These are phyloP conservation scores for Pleurotus pulmonarius DNA, from an alignment of 768 basidiomycete genomes.

Conservation along the genomic window DNA sequence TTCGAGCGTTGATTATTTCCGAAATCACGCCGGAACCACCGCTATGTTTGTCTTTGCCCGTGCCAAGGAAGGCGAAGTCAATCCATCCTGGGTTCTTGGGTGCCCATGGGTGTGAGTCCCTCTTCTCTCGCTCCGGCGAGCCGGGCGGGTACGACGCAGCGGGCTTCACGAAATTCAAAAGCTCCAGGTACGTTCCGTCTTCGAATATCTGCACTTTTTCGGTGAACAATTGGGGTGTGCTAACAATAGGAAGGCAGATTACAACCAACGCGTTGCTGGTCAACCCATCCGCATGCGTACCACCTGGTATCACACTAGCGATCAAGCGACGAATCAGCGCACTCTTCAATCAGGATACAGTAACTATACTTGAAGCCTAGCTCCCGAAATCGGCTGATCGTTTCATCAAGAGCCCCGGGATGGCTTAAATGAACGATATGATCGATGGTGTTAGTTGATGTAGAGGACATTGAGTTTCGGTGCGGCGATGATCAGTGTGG, in stretches of 20 bases:
- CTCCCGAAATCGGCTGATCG: conserved; percentile 47
- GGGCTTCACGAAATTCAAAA: conserved; percentile 63
- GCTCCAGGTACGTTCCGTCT: conserved; percentile 64
- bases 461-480: background rate
- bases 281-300: conserved; percentile 59
- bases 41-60: conserved; percentile 26
- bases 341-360: background rate
- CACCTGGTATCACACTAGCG: conserved; percentile 60
- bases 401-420: conserved; percentile 49
- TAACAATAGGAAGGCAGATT: conserved; percentile 13
- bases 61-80: conserved; percentile 62
- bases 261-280: conserved; percentile 67
- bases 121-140: conserved; percentile 38
- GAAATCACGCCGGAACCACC: conserved; percentile 33
- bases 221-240: background rate
- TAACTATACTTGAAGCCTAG: conserved; percentile 62
- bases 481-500: too few species aligned
- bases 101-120: conserved; percentile 53
- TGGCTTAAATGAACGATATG: conserved; percentile 74
- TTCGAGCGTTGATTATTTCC: conserved; percentile 51
- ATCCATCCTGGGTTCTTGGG: conserved; percentile 58
- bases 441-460: conserved; percentile 37
- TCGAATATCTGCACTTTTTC: conserved; percentile 36
- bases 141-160: conserved; percentile 48
- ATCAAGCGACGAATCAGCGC: background rate